A percentile compares a stretch with the other conserved stretches of the same genome.
These are phyloP conservation scores for Rhizopus delemar DNA, from an alignment of 371 early-diverging fungal genomes.

Conservation along the genomic window DNA sequence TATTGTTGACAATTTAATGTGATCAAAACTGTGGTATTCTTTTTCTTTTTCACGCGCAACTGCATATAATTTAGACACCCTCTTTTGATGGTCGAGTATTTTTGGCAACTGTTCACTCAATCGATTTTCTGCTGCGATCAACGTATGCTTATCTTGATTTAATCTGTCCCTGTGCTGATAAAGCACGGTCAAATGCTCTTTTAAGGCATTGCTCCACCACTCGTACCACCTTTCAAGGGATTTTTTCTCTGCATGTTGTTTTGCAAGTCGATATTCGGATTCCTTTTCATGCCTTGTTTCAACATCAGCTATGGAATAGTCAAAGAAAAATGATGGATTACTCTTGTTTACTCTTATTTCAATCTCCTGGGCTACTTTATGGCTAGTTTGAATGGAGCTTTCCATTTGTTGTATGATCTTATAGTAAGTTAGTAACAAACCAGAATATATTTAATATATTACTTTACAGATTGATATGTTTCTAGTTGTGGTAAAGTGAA, in stretches of 20 bases:
- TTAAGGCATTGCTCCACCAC: background rate
- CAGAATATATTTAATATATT: background rate
- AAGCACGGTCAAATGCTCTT: background rate
- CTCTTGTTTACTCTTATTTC: background rate
- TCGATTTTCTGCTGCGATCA: background rate
- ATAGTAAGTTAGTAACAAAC: background rate
- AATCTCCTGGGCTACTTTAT: background rate
- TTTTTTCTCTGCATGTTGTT: background rate
- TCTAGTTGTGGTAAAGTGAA: conserved; percentile 2
- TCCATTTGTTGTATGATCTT: background rate
- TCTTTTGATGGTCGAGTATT: background rate
- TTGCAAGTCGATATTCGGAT: background rate
- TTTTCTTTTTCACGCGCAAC: background rate
- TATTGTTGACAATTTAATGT: background rate
- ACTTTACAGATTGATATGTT: background rate
- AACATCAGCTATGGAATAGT: background rate
- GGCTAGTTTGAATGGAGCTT: background rate
- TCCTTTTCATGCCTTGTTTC: background rate
- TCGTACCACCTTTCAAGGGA: conserved; percentile 1
- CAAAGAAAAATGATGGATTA: background rate
- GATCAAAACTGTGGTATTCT: background rate
- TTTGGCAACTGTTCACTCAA: background rate
- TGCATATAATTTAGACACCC: background rate
- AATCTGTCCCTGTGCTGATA: background rate
- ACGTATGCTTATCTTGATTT: background rate